Evolutionary conservation across 2,329 filamentous ascomycete genomes (phyloP), one percentile per base, ranked within the genome.

Genomic region (Penicillium frequentans): DNA sequence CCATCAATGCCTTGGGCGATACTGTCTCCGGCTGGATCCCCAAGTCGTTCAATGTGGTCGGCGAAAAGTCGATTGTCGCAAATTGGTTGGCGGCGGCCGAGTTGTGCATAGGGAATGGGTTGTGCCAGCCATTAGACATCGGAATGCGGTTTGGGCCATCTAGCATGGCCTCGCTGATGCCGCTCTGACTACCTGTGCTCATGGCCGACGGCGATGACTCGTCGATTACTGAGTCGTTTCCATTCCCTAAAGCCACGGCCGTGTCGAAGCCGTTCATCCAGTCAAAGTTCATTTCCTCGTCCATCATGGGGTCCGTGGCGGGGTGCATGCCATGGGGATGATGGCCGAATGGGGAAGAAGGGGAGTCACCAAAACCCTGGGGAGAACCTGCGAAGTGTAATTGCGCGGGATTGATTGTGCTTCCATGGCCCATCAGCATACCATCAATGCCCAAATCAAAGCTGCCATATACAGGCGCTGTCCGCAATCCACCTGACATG

Each of bases 181-280:
- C 73, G 72, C 90, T 93, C 70, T 96, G 93, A 75, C 93, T 98
- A 57, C 90, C 91, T 44, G 91, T 96, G 78, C 93, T 98, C 73
- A 98, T 93, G 47, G 92, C 92, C 9, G 95, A 98, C 16, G 95
- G 95, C 14, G 95, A 98, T 11, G 95, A 98, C 57, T 90, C 92
- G 68, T 96, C 93, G 53, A 97, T 85, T 27, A 90, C 91, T 63
- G 87, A 89, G 66, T 96, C 92, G 68, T 89, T 89, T 54, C 81
- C 78, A 55, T 84, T 85, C 66, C 82, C 83, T 72, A 91, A 87
- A 8, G 84, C 84, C 81, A 93, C 85, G 46, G 90, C 86, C 68
- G 88, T 86, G 62, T 95, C 91, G 71, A 96, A 90, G 23, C 89
- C 89, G 57, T 88, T 88, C 76, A 87, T 85, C 92, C 92, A 98